Evolutionary conservation across 805 yeast species (phyloP), one percentile per base, ranked within the genome.

Genomic region (Starmerella floricola): DNA sequence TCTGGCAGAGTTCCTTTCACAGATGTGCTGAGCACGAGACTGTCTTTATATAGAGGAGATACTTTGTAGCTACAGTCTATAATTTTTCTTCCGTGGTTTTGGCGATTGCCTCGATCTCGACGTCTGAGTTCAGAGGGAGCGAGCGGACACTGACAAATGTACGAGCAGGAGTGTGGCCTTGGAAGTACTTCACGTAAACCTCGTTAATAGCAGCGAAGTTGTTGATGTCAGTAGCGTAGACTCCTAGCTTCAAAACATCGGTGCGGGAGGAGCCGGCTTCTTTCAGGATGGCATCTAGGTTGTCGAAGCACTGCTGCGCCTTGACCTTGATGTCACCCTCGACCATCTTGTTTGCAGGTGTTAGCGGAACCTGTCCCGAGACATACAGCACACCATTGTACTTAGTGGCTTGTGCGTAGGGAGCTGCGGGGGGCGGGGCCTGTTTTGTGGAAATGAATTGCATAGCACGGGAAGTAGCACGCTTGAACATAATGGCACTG

Each of bases 361-460:
- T 85, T 69, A 76, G 74, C 41, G 97, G 96, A 48, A 91, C 79
- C 67, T 91, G 98, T 42, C 98, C 98, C 41, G 95, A 83, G 45
- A 91, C 85, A 62, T 80, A 91, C 61, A 91, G 65, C 62, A 85
- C 76, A 47, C 94, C 74, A 62, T 83, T 84, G 55, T 78, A 94
- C 67, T 82, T 86, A 62, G 87, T 74, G 36, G 97, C 98, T 65
- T 91, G 98, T 23, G 95, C 84, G 64, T 88, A 88, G 12, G 95
- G 76, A 30, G 95, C 97, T 31, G 95, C 95, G 47, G 97, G 95
- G 45, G 94, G 86, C 53, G 98, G 97, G 29, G 97, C 95, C 52
- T 68, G 68, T 49, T 75, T 68, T 40, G 94, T 55, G 6, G 53
- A 49, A 19, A 55, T 40, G 39, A 47, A 47, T 35, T 54, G 50